Percentiles rank a stretch among this genome's conserved stretches.
Evolutionary conservation across 495 filamentous ascomycete genomes (phyloP).

Genomic region (Penicillium desertorum): DNA sequence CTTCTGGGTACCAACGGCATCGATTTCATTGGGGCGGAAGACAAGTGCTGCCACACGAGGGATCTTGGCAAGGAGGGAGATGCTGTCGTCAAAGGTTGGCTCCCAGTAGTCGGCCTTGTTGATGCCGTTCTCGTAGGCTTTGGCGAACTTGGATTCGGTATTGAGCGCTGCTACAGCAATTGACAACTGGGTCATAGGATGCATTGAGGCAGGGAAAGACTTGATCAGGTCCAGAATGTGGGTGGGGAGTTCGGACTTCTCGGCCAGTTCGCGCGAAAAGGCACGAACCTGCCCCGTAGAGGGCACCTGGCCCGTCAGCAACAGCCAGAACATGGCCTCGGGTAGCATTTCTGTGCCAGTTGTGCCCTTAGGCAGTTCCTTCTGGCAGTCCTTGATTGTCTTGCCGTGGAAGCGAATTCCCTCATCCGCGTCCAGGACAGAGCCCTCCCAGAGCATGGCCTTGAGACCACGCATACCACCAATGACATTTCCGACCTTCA

Average conservation of each 20-base stretch:
- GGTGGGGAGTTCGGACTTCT: slow-evolving; percentile 77
- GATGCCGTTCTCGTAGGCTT: slow-evolving; percentile 84
- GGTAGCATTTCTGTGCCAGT: slow-evolving; percentile 98
- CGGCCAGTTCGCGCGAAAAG: slow-evolving; percentile 82
- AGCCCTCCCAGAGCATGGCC: slow-evolving; percentile 98
- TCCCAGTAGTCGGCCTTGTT: slow-evolving; percentile 98
- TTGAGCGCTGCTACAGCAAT: slow-evolving; percentile 92
- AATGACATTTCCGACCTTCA: slow-evolving; percentile 90
- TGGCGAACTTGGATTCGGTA: slow-evolving; percentile 87
- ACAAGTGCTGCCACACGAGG: slow-evolving; percentile 96
- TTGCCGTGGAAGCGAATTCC: slow-evolving; percentile 97
- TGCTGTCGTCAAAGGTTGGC: slow-evolving; percentile 94
- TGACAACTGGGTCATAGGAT: slow-evolving; percentile 98
- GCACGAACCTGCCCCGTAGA: slow-evolving; percentile 74
- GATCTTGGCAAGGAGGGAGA: slow-evolving; percentile 91
- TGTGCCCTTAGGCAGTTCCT: slow-evolving; percentile 86
- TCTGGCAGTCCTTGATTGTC: slow-evolving; percentile 97
- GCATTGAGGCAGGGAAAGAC: slow-evolving; percentile 80
- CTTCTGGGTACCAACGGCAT: slow-evolving; percentile 51
- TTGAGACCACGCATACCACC: slow-evolving; percentile 98
- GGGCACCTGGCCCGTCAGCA: slow-evolving; percentile 90
- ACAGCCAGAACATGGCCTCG: slow-evolving; percentile 99
- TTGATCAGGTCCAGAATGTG: slow-evolving; percentile 89
- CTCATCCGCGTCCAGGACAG: slow-evolving; percentile 93
- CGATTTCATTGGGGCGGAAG: slow-evolving; percentile 82